Conservation (phyloP, 768 basidiomycete species). For the Tylopilus sp. region DNA sequence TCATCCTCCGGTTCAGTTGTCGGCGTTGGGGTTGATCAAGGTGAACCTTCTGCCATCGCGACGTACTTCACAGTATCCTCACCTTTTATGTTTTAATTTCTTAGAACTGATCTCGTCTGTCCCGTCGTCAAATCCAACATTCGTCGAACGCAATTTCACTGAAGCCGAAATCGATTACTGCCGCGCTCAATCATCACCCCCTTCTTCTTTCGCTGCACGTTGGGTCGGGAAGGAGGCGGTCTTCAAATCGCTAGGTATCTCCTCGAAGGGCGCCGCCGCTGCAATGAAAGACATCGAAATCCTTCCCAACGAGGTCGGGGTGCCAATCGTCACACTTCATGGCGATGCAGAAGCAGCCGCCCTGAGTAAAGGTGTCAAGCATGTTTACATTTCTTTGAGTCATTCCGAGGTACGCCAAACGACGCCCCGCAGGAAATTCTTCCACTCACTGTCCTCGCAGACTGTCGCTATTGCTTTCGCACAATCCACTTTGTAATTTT, state of each 20-base stretch:
- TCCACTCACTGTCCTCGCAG: slow-evolving; percentile 36
- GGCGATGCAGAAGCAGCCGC: slow-evolving; percentile 80
- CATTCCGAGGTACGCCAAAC: slow-evolving; percentile 80
- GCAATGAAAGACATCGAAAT: slow-evolving; percentile 99
- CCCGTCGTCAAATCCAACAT: slow-evolving; percentile 83
- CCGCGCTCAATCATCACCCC: slow-evolving; percentile 75
- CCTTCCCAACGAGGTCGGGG: slow-evolving; percentile 73
- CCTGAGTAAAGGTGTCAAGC: slow-evolving; percentile 63
- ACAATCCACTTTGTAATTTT: slow-evolving; percentile 49
- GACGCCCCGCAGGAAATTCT: not conserved
- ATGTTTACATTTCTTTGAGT: slow-evolving; percentile 80
- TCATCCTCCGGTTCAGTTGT: slow-evolving; percentile 42
- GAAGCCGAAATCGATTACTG: slow-evolving; percentile 86
- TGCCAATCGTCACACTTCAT: slow-evolving; percentile 70
- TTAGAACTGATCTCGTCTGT: slow-evolving; percentile 89
- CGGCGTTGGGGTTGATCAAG: slow-evolving; percentile 90
- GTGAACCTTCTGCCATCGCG: slow-evolving; percentile 36
- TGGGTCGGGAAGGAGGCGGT: slow-evolving; percentile 98
- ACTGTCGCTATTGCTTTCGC: slow-evolving; percentile 87
- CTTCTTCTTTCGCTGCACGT: slow-evolving; percentile 91
- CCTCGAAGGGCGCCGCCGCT: slow-evolving; percentile 89
- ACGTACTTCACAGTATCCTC: not conserved
- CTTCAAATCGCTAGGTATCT: slow-evolving; percentile 91
- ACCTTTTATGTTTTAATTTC: not conserved
- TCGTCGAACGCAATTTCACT: slow-evolving; percentile 92